Base-by-base conservation (phyloP, 2,329 filamentous ascomycete species). In the Lizonia empirigonia region DNA sequence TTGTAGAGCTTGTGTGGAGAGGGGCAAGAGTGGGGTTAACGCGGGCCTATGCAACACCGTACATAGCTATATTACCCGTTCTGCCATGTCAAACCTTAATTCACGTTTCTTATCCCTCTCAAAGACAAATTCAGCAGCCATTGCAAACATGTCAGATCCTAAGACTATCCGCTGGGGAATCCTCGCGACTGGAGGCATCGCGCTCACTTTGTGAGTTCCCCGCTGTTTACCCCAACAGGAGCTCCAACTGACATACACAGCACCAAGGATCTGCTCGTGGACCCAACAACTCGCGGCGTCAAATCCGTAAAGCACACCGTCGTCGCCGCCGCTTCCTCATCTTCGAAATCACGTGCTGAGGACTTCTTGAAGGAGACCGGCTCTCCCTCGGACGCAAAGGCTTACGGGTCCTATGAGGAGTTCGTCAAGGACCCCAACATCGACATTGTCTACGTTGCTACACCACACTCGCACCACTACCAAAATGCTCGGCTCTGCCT, bases 401-500 rank as follows among this genome's bases (percentile, higher is more conserved):
- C 87, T 8, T 95, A 96, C 69, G 89, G 88, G 52, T 90, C 87
- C 9, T 96, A 96, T 74, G 81, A 86, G 55, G 89, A 91, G 70
- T 82, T 96, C 22, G 90, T 93, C 20, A 82, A 83, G 41, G 90
- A 96, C 70, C 78, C 87, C 6, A 82, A 90, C 64, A 83, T 96
- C 60, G 89, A 96, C 72, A 89, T 95, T 63, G 76, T 96, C 75
- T 96, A 96, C 74, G 84, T 96, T 48, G 91, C 90, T 19, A 96
- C 91, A 4, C 91, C 91, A 13, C 91, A 96, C 77, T 92, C 89
- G 64, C 91, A 96, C 73, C 91, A 96, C 78, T 96, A 92, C 78
- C 90, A 95, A 73, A 93, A 96, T 75, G 83, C 85, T 58, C 90
- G 91, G 84, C 82, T 95, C n/a, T 88, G 86, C 34, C 80, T 96